Percentiles rank a stretch among this genome's conserved stretches.
Evolutionary conservation across 129 eudicot species (phyloP).

Genomic region (Helichrysum umbraculigerum): DNA sequence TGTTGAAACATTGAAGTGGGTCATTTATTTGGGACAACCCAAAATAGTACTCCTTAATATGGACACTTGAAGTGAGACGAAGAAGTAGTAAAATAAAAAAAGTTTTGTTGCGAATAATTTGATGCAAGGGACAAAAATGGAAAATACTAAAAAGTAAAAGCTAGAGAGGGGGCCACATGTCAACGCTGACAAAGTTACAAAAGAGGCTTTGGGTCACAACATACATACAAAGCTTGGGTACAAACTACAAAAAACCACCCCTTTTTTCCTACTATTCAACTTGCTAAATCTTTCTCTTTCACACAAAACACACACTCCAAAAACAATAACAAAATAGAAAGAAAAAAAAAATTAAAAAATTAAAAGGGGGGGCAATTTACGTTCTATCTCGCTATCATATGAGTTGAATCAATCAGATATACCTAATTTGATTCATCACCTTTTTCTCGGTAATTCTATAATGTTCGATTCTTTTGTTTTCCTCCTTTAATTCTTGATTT

Average conservation of each 20-base stretch:
- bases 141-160: conserved; percentile 15
- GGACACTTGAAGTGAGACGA: too few relatives aligned
- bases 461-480: conserved; percentile 8
- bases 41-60: too few relatives aligned
- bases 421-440: conserved; percentile 25
- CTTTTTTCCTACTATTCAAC: not conserved
- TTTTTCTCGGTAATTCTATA: conserved; percentile 22
- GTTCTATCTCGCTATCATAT: conserved; percentile 24
- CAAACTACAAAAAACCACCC: not conserved
- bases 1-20: too few relatives aligned
- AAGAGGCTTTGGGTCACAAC: conserved; percentile 26
- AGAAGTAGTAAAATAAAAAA: too few relatives aligned
- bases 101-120: too few relatives aligned
- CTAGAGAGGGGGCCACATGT: conserved; percentile 23
- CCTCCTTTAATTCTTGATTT: not conserved
- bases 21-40: too few relatives aligned
- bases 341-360: conserved; percentile 10
- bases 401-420: conserved; percentile 26
- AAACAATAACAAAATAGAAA: conserved; percentile 21
- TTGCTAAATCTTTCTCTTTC: conserved; percentile 10
- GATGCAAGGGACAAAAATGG: conserved; percentile 37
- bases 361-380: not conserved
- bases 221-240: conserved; percentile 1
- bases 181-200: conserved; percentile 30
- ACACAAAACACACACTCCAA: conserved; percentile 20